phyloP scores from a whole-genome alignment of 2,329 filamentous ascomycete species.

The Pseudocercospora vitis region DNA sequence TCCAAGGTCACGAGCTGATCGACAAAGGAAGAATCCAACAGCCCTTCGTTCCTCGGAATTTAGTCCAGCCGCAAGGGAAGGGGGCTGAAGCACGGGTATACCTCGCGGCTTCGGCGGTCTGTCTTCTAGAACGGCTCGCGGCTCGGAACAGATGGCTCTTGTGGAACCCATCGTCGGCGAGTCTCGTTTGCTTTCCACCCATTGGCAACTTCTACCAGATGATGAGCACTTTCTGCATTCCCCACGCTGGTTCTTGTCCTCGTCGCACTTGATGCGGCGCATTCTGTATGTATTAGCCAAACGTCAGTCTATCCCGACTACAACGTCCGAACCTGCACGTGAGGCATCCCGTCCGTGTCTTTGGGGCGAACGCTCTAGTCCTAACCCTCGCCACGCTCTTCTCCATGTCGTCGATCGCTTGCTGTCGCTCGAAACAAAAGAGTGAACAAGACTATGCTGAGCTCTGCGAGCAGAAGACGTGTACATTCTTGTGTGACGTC shows the following conservation, averaged over 20 bases:
- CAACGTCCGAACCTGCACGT: slow-evolving; percentile 6
- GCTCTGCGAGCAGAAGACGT: not conserved
- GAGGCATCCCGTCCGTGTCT: slow-evolving; percentile 11
- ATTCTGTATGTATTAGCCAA: not conserved
- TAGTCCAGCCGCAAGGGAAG: slow-evolving; percentile 4
- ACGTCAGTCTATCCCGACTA: not conserved
- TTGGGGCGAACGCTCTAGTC: slow-evolving; percentile 8
- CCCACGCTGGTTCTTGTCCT: not conserved
- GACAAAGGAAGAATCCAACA: slow-evolving; percentile 14
- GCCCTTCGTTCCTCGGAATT: not conserved
- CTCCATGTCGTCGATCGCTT: not conserved
- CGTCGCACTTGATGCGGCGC: slow-evolving; percentile 15
- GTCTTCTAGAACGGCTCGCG: too few relatives aligned
- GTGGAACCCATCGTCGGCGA: too few relatives aligned
- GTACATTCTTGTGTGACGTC: not conserved
- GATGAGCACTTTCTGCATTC: not conserved
- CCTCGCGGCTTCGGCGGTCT: not conserved
- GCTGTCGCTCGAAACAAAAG: not conserved
- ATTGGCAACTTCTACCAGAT: not conserved
- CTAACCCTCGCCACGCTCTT: not conserved
- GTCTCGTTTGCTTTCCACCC: not conserved
- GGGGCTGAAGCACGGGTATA: slow-evolving; percentile 2
- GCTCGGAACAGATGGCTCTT: too few relatives aligned
- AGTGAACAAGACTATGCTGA: not conserved
- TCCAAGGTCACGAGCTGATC: slow-evolving; percentile 11